A percentile compares a stretch with the other conserved stretches of the same genome.
Conservation (phyloP, 331 rosid genomes). For the Prunus yedoensis region DNA sequence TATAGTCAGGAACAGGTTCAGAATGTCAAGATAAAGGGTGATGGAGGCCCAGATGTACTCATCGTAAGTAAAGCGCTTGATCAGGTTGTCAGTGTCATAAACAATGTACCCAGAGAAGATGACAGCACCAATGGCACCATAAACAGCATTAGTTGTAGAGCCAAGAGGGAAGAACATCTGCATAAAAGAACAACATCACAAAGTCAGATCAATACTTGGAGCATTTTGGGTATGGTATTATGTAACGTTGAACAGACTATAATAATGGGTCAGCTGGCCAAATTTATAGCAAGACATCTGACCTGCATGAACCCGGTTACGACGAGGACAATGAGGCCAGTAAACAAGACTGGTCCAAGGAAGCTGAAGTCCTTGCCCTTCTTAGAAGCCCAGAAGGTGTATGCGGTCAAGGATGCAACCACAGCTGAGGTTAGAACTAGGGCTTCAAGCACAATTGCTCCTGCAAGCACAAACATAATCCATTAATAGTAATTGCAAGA, state of each 20-base stretch:
- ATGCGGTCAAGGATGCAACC: conserved; percentile 75
- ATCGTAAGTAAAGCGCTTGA: conserved; percentile 87
- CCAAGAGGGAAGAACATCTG: conserved; percentile 94
- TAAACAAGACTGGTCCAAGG: conserved; percentile 84
- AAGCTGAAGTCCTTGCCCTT: conserved; percentile 98
- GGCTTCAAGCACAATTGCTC: conserved; percentile 90
- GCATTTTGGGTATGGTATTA: neutral
- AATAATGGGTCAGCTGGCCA: neutral
- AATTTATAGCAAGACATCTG: conserved; percentile 6
- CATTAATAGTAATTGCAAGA: neutral
- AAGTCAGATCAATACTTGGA: conserved; percentile 21
- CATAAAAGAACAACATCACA: conserved; percentile 16
- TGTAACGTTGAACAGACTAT: neutral
- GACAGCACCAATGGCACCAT: conserved; percentile 77
- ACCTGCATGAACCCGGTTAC: conserved; percentile 89
- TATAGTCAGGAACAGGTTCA: conserved; percentile 55
- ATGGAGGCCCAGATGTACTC: conserved; percentile 93
- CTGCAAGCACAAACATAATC: conserved; percentile 39
- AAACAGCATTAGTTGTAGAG: conserved; percentile 61
- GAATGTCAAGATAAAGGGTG: conserved; percentile 80
- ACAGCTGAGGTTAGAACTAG: conserved; percentile 85
- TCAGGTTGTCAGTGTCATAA: conserved; percentile 88
- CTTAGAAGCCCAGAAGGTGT: conserved; percentile 97
- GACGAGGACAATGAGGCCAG: conserved; percentile 66
- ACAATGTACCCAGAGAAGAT: conserved; percentile 83